Evolutionary conservation across 2,329 filamentous ascomycete species (phyloP), one percentile per base, ranked within the genome.

Genomic region (Colletotrichum camelliae): DNA sequence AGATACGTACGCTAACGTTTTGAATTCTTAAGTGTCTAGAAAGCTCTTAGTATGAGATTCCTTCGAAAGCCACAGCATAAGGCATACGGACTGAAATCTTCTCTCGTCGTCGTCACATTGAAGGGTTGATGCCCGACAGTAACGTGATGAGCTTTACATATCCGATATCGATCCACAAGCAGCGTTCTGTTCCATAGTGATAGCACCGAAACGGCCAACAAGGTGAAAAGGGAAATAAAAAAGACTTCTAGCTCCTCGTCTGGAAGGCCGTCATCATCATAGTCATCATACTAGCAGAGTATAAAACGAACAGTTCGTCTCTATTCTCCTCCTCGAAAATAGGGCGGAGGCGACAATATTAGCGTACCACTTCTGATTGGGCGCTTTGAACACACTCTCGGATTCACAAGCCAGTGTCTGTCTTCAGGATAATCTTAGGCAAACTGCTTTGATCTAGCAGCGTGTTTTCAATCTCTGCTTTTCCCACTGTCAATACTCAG

Each of bases 21-120:
- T 37, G 7, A 39, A 16, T 39, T 16, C 35, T 16, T 3, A 39
- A 16, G 15, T 39, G 1, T 16, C 35, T 8, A n/a, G 9, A n/a
- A 35, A 48, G 5, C 39, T 48, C 39, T n/a, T n/a, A 3, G 5
- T 4, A 18, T 52, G 4, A 21, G 43, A 52, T 10, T 52, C 21
- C n/a, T 7, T 21, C 12, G 13, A 52, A 2, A 12, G 1, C 0
- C n/a, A 52, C 43, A 6, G n/a, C n/a, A 2, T 13, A 21, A 21
- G n/a, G 7, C n/a, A 21, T 7, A 7, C n/a, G 10, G 2, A 52
- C 43, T 52, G 43, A 52, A 10, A 3, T 52, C 43, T 21, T 52
- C 43, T 52, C n/a, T 12, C 43, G 13, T 52, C n/a, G 10, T 24
- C 43, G 43, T 52, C 43, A 52, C 43, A 52, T 52, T 52, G 12